Conservation (phyloP, 148 eudicot species). For the Fagopyrum tataricum region DNA sequence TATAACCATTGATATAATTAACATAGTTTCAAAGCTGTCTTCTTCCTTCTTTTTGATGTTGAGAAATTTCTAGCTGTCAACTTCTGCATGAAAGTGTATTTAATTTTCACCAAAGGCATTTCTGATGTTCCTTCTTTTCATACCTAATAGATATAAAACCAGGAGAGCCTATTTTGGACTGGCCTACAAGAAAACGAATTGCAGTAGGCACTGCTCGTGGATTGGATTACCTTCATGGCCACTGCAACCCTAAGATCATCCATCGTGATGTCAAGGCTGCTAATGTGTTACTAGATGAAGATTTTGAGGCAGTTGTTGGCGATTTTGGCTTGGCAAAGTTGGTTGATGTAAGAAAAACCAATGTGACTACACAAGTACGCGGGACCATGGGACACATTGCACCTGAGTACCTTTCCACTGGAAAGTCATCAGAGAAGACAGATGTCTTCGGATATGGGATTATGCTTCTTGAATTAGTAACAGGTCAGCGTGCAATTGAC, state of each 20-base stretch:
- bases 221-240: conserved; percentile 59
- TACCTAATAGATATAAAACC: conserved; percentile 34
- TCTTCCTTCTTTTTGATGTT: background rate
- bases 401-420: conserved; percentile 54
- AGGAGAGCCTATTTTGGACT: conserved; percentile 37
- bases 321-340: conserved; percentile 60
- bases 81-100: background rate
- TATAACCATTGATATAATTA: background rate
- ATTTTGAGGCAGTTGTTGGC: conserved; percentile 48
- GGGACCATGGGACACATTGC: conserved; percentile 63
- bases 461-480: conserved; percentile 50
- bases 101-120: background rate
- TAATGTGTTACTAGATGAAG: conserved; percentile 43
- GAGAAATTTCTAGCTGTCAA: background rate
- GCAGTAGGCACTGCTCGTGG: conserved; percentile 63
- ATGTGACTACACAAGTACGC: conserved; percentile 51
- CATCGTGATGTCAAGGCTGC: conserved; percentile 60
- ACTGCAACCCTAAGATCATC: conserved; percentile 52
- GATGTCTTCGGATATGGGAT: conserved; percentile 53
- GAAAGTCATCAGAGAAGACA: conserved; percentile 48
- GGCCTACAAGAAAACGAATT: conserved; percentile 51
- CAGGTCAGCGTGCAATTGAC: conserved; percentile 52
- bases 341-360: conserved; percentile 54
- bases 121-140: background rate
- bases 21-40: background rate